Evolutionary conservation across 2,329 filamentous ascomycete species (phyloP).

Genomic region (Leptographium lundbergii): DNA sequence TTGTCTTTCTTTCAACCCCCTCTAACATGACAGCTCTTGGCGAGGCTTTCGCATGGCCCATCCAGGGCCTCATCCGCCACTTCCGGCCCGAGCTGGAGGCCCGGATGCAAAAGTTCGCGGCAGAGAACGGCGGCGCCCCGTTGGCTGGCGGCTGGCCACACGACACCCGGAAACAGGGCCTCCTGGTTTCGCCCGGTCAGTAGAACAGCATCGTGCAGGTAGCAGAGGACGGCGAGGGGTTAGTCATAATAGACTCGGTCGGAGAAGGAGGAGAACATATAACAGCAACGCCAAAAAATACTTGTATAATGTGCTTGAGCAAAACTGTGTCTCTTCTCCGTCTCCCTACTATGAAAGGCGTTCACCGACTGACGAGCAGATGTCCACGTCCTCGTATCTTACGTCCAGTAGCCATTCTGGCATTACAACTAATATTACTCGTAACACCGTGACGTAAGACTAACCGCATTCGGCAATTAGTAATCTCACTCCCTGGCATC

Average conservation of each 20-base stretch:
- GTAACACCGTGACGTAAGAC: not conserved
- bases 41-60: slow-evolving; percentile 96
- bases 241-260: not conserved
- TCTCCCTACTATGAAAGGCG: not conserved
- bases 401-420: no score
- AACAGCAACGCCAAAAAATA: not conserved
- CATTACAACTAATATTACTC: not conserved
- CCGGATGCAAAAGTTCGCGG: slow-evolving; percentile 69
- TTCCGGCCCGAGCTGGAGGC: slow-evolving; percentile 94
- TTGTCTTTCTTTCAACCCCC: not conserved
- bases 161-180: slow-evolving; percentile 61
- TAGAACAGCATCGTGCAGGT: slow-evolving; percentile 1
- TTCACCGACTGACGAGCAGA: no score
- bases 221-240: not conserved
- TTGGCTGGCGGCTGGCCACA: slow-evolving; percentile 83
- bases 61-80: slow-evolving; percentile 95
- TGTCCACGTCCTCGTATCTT: no score
- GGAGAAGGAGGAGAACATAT: not conserved
- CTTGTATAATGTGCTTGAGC: not conserved
- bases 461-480: not conserved
- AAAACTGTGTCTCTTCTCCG: not conserved
- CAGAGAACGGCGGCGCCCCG: slow-evolving; percentile 58
- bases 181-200: slow-evolving; percentile 68
- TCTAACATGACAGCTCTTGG: slow-evolving; percentile 54
- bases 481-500: not conserved